Evolutionary conservation across 345 rosid species (phyloP).

Genomic region (Brassica cretica): DNA sequence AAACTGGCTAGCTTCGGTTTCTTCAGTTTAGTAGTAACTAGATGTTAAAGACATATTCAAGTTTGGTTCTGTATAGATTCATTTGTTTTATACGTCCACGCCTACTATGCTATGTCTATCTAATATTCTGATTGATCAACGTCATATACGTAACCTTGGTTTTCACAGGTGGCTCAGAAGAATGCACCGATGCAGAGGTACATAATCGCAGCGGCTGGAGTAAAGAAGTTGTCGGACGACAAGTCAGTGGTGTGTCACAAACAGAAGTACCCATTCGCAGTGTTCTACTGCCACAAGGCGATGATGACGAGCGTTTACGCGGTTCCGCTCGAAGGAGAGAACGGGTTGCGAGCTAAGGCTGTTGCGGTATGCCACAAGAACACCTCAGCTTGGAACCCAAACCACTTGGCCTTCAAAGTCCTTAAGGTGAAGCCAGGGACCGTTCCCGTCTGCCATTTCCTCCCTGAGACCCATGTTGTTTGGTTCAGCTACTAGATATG

Average conservation of each 20-base stretch:
- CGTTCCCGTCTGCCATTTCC: constrained; percentile 75
- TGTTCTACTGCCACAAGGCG: constrained; percentile 79
- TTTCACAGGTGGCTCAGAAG: constrained; percentile 32
- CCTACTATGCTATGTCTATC: background rate
- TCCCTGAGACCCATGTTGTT: constrained; percentile 72
- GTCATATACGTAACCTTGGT: background rate
- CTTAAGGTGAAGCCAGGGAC: constrained; percentile 77
- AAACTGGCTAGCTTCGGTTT: background rate
- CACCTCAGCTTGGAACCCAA: constrained; percentile 82
- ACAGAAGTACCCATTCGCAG: constrained; percentile 71
- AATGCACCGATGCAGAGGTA: constrained; percentile 50
- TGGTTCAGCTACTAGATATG: constrained; percentile 49
- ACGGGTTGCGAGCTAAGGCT: constrained; percentile 64
- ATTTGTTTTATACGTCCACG: background rate
- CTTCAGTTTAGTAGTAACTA: background rate
- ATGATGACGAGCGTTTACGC: constrained; percentile 51
- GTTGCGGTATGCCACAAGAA: constrained; percentile 82
- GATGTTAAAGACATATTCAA: background rate
- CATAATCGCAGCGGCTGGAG: constrained; percentile 42
- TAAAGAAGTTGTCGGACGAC: constrained; percentile 46
- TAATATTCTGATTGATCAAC: background rate
- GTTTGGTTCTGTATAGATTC: background rate
- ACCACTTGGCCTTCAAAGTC: constrained; percentile 76
- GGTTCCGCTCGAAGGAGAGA: constrained; percentile 61
- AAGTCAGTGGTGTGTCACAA: constrained; percentile 79